Conservation (phyloP, 192 early-diverging fungal genomes). For the Podila minutissima region DNA sequence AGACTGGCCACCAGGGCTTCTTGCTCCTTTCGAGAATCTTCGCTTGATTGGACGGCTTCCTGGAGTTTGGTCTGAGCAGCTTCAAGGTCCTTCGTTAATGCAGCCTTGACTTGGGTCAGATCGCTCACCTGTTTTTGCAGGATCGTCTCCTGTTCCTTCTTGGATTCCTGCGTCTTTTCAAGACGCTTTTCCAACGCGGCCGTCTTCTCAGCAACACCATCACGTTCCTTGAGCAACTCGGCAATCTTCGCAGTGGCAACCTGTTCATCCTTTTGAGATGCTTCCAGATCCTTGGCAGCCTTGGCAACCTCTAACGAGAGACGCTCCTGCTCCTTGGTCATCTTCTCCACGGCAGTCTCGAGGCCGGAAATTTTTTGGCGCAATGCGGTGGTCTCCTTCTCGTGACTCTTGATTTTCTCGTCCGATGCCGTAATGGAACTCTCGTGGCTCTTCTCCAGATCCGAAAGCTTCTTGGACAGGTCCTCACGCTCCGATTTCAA, state of each 20-base stretch:
- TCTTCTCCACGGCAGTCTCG: constrained; percentile 6
- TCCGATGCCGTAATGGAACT: not conserved
- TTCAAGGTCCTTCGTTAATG: constrained; percentile 20
- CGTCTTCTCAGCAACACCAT: constrained; percentile 11
- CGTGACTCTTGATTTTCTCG: constrained; percentile 1
- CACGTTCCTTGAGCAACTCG: constrained; percentile 33
- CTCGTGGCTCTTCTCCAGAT: constrained; percentile 34
- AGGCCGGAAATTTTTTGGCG: not conserved
- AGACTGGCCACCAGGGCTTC: constrained; percentile 6
- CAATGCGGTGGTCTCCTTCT: not conserved
- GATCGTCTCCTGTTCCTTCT: constrained; percentile 13
- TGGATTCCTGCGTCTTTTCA: constrained; percentile 16
- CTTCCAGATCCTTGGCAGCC: constrained; percentile 14
- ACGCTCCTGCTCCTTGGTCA: not conserved
- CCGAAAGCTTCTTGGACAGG: constrained; percentile 38
- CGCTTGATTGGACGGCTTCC: constrained; percentile 1
- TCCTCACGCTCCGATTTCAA: constrained; percentile 45
- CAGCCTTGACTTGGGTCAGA: constrained; percentile 18
- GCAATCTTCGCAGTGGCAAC: constrained; percentile 3
- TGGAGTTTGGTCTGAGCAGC: constrained; percentile 13
- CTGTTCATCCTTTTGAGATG: constrained; percentile 3
- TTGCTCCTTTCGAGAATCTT: not conserved
- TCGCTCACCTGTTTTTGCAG: constrained; percentile 6
- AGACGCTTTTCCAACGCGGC: constrained; percentile 19
- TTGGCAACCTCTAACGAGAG: not conserved